These are phyloP conservation scores for Cladosporium sp. DNA, from an alignment of 2,329 filamentous ascomycete species.

Conservation along the genomic window DNA sequence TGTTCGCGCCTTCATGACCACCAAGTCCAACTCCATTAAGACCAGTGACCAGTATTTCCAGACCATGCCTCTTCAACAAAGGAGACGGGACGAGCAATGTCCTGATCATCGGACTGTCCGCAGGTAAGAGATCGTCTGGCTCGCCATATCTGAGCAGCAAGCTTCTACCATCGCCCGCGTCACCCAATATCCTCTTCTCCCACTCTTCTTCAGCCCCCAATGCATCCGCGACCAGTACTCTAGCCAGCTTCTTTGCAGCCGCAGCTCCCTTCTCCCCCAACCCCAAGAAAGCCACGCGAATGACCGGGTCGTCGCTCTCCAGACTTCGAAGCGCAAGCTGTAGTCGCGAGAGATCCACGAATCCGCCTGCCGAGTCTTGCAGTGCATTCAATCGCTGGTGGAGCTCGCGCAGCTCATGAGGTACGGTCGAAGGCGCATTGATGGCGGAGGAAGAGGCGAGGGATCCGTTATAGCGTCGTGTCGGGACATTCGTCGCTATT, in stretches of 20 bases:
- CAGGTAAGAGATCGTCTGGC: slow-evolving; percentile 41
- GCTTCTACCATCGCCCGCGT: slow-evolving; percentile 32
- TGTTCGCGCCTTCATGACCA: slow-evolving; percentile 25
- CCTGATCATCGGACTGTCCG: slow-evolving; percentile 51
- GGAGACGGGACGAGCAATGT: slow-evolving; percentile 63
- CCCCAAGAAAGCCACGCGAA: slow-evolving; percentile 52
- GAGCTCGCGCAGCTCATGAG: slow-evolving; percentile 52
- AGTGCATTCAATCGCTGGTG: slow-evolving; percentile 57
- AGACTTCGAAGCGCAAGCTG: slow-evolving; percentile 67
- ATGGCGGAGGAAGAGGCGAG: slow-evolving; percentile 51
- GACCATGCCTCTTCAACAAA: slow-evolving; percentile 54
- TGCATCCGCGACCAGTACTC: slow-evolving; percentile 52
- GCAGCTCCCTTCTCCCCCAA: slow-evolving; percentile 31
- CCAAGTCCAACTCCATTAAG: slow-evolving; percentile 42
- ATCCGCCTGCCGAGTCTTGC: slow-evolving; percentile 56
- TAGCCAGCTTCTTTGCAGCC: slow-evolving; percentile 62
- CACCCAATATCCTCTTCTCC: slow-evolving; percentile 39
- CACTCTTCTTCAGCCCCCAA: slow-evolving; percentile 38
- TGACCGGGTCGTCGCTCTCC: slow-evolving; percentile 50
- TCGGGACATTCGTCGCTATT: not conserved
- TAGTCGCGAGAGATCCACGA: slow-evolving; percentile 65
- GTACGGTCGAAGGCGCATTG: slow-evolving; percentile 51
- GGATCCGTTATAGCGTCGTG: slow-evolving; percentile 28
- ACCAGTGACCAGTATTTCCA: slow-evolving; percentile 60
- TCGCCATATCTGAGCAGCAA: slow-evolving; percentile 50